A percentile compares a stretch with the other conserved stretches of the same genome.
Evolutionary conservation across 164 flowering plant genomes (phyloP).

Genomic region (Dillenia turbinata): DNA sequence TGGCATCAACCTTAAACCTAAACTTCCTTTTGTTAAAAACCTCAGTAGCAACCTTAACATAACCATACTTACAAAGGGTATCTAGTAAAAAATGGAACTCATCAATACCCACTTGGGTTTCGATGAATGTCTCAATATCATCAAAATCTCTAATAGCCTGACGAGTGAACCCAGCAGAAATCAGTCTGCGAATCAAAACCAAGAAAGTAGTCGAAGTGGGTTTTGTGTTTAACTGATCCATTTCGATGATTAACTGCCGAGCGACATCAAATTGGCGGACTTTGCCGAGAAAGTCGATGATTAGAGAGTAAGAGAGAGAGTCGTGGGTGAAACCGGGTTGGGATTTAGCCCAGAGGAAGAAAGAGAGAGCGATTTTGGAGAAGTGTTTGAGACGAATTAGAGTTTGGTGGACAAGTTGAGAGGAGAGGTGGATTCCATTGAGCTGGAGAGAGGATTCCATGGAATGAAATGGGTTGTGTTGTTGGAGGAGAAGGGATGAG

Average conservation of each 20-base stretch:
- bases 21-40: constrained; percentile 54
- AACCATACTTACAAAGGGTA: constrained; percentile 82
- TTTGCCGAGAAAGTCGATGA: constrained; percentile 67
- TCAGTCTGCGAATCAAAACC: constrained; percentile 53
- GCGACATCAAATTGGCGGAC: constrained; percentile 86
- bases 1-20: constrained; percentile 29
- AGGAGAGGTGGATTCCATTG: constrained; percentile 51
- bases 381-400: constrained; percentile 60
- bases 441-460: constrained; percentile 88
- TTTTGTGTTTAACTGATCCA: constrained; percentile 38
- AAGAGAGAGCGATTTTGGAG: constrained; percentile 74
- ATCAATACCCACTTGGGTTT: constrained; percentile 10
- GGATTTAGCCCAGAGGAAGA: constrained; percentile 58
- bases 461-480: constrained; percentile 90
- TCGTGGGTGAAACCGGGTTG: constrained; percentile 29
- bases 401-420: constrained; percentile 62
- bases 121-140: constrained; percentile 59
- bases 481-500: constrained; percentile 55
- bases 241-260: constrained; percentile 76
- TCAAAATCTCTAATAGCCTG: constrained; percentile 82
- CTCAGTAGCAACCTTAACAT: constrained; percentile 71
- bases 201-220: constrained; percentile 47
- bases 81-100: constrained; percentile 57
- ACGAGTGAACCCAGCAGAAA: constrained; percentile 77
- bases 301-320: constrained; percentile 38